Conservation (phyloP, 306 rosid species). For the Carpinus viminea region DNA sequence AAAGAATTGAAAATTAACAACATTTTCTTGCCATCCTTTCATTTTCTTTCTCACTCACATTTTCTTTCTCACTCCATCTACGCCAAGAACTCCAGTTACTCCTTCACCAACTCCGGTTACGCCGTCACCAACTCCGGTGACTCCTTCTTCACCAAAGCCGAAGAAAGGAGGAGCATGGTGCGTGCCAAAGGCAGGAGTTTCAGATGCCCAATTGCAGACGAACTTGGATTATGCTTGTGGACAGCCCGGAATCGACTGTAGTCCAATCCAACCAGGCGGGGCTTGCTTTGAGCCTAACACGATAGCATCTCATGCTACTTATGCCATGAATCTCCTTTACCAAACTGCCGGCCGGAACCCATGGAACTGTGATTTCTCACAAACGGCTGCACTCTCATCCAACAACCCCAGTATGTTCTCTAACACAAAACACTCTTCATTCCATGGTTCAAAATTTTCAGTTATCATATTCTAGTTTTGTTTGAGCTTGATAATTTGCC, state of each 20-base stretch:
- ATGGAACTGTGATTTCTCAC: constrained; percentile 72
- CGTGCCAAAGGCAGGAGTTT: constrained; percentile 67
- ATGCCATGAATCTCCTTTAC: constrained; percentile 82
- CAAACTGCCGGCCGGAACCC: constrained; percentile 62
- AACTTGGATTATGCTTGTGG: constrained; percentile 87
- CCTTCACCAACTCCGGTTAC: constrained; percentile 49
- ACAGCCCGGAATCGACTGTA: constrained; percentile 68
- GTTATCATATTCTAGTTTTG: too few relatives aligned
- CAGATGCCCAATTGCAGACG: constrained; percentile 57
- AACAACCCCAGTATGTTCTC: constrained; percentile 61
- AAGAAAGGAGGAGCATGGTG: constrained; percentile 56
- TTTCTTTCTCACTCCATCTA: constrained; percentile 11
- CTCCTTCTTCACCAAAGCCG: constrained; percentile 39
- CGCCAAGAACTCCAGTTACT: constrained; percentile 41
- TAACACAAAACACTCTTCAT: too few relatives aligned
- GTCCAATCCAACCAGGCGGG: constrained; percentile 72
- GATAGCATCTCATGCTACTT: constrained; percentile 71
- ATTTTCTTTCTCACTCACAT: too few relatives aligned
- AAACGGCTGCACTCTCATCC: constrained; percentile 63
- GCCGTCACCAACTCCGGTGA: constrained; percentile 17
- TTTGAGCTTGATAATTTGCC: too few relatives aligned
- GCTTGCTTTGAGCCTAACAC: constrained; percentile 85
- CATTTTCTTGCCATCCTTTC: too few relatives aligned
- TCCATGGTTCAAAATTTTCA: too few relatives aligned
- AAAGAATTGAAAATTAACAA: too few relatives aligned